Base-by-base conservation (phyloP, 1,139 yeast genomes). In the Taphrina communis region DNA sequence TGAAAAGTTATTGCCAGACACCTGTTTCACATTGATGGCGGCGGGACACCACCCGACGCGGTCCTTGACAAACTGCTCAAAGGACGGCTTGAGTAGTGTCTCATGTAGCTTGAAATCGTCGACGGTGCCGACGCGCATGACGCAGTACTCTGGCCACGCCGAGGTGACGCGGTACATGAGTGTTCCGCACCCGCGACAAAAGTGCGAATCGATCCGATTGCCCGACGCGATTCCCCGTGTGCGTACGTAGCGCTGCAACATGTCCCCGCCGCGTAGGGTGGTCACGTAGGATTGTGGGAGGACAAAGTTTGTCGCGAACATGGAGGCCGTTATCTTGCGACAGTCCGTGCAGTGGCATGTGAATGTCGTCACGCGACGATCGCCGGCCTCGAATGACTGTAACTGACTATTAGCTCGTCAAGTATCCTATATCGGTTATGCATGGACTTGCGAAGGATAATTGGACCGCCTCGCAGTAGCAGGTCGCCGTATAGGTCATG, bases 91-190 rank as follows among this genome's bases (percentile, higher is more conserved):
- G 19, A 53, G 21, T 5, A 53, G 42, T 9, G 58, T 35, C 9
- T 53, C 58, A 42, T 53, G 58, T 7, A 53, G 21, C 2, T 12
- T 4, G 21, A 35, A n/a, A 19, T 53, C 42, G 42, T 53, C 58
- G 42, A 53, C 58, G 42, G 58, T 53, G 58, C 58, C 58, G 14
- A 53, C 58, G 25, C 58, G 39, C 41, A 53, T 35, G 58, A 53
- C 41, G 42, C 42, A 36, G 41, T 35, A 17, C 25, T n/a, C 42
- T 14, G 58, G 58, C 42, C 41, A 53, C 25, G 39, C 58, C 25
- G 41, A 35, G 21, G 36, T 38, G 11, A 35, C 25, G 39, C 58
- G 39, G 25, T 53, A 53, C 58, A 53, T 53, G 21, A 53, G 21
- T 21, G 58, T 53, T 4, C 58, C 58, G 35, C 58, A 53, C 11